Evolutionary conservation across 106 monocot genomes (phyloP), one percentile per base, ranked within the genome.

Genomic region (Amphibolis antarctica): DNA sequence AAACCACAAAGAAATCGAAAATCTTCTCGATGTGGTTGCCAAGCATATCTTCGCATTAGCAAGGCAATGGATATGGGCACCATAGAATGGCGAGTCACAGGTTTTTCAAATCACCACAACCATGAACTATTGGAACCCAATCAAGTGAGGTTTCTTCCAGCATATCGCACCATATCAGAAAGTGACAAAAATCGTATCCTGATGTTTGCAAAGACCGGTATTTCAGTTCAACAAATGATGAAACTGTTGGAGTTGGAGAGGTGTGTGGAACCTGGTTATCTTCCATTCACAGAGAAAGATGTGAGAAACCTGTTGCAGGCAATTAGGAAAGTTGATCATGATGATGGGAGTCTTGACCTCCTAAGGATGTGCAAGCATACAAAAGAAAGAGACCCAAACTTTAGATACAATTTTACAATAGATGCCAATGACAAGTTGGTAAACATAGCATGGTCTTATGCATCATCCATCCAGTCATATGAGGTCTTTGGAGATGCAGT

Each of bases 201-300:
- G 61, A 83, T 86, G 86, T 86, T 92, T 47, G 70, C 83, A 44
- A 92, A 86, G 55, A 76, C 83, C 19, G 91, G 91, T 13, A 92
- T 92, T 52, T 83, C 91, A 23, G 81, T 87, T 42, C 92, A 84
- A 74, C 92, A 92, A 60, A 92, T 92, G 87, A 82, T 87, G 86
- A 78, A 75, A 61, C 60, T 87, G 9, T 71, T 92, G 81, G 87
- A 92, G 74, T 75, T 92, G 10, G 86, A 92, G 67, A 92, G 79
- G 59, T 63, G 79, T 69, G 75, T 84, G 5, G 81, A 86, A 65
- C 79, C 86, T 44, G 91, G 91, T 22, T 78, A 64, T 66, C 62
- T 92, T 47, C 83, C 83, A 47, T 92, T 92, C 66, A 92, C 86
- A 1, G 91, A 92, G 49, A 92, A 86, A 63, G 91, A 92, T 79